Percentiles rank a stretch among this genome's conserved stretches.
Conservation (phyloP, 2,329 filamentous ascomycete genomes). For the Trichoderma sp. region DNA sequence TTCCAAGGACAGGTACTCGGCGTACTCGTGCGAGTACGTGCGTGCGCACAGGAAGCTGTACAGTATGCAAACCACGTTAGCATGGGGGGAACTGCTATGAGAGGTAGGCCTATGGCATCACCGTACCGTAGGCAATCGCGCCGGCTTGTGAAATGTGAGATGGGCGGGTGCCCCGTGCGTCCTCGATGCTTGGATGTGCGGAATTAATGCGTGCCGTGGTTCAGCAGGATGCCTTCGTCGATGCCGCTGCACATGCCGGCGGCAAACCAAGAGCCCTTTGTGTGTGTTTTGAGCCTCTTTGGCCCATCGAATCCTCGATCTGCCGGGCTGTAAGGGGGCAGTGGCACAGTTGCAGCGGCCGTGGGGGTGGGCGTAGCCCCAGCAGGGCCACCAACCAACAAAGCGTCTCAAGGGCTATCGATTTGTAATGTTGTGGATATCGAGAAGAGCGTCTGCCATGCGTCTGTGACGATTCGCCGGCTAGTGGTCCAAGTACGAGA, state of each 20-base stretch:
- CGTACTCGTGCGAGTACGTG: neutral
- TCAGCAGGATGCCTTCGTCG: neutral
- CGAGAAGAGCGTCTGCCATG: neutral
- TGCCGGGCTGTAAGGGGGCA: conserved; percentile 18
- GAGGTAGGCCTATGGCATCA: neutral
- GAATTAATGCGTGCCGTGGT: conserved; percentile 6
- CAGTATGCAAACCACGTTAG: neutral
- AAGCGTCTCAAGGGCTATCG: conserved; percentile 6
- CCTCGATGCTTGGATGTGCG: neutral
- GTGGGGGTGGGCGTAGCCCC: conserved; percentile 12
- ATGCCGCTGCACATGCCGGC: conserved; percentile 19
- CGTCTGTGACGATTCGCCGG: neutral
- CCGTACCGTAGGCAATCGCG: neutral
- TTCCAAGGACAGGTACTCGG: neutral
- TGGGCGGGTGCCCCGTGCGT: neutral
- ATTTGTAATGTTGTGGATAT: conserved; percentile 20
- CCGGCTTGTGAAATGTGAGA: neutral
- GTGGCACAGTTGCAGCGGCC: neutral
- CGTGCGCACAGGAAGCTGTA: neutral
- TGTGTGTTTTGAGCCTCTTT: conserved; percentile 9
- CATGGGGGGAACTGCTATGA: neutral
- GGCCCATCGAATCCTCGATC: conserved; percentile 14
- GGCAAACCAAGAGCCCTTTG: neutral
- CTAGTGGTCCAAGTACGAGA: neutral
- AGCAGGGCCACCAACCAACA: neutral